Evolutionary conservation across 257 asterid genomes (phyloP).

Genomic region (Linderniella brevidens): DNA sequence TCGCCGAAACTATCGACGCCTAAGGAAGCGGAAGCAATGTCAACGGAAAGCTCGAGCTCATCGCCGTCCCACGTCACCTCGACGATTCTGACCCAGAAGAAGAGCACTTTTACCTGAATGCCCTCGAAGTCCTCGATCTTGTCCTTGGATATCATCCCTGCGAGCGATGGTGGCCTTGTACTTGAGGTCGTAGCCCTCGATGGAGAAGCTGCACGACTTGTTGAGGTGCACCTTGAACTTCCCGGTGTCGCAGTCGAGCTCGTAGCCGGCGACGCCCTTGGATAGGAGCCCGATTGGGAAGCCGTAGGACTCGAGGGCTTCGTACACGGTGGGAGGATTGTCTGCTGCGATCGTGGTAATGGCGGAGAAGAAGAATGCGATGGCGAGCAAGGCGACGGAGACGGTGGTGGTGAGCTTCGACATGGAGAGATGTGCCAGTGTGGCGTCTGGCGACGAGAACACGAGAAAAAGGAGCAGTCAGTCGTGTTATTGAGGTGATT

Average conservation of each 20-base stretch:
- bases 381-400: not conserved
- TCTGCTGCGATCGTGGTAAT: not conserved
- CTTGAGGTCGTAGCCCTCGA: slow-evolving; percentile 24
- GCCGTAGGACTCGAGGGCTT: slow-evolving; percentile 28
- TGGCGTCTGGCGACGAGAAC: too few relatives aligned
- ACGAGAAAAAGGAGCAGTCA: too few relatives aligned
- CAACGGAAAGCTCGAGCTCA: slow-evolving; percentile 31
- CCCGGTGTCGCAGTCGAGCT: slow-evolving; percentile 37
- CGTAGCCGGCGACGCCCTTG: slow-evolving; percentile 26
- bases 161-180: slow-evolving; percentile 28
- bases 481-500: too few relatives aligned
- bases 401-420: not conserved
- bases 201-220: slow-evolving; percentile 31
- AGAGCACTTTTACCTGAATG: slow-evolving; percentile 36
- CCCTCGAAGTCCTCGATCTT: slow-evolving; percentile 24
- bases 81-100: slow-evolving; percentile 31
- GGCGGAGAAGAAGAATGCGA: slow-evolving; percentile 1
- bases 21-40: slow-evolving; percentile 34
- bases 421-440: too few relatives aligned
- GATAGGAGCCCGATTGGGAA: slow-evolving; percentile 60
- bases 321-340: slow-evolving; percentile 20
- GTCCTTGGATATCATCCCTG: slow-evolving; percentile 24
- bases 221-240: slow-evolving; percentile 26
- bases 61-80: slow-evolving; percentile 24
- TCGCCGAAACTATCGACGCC: slow-evolving; percentile 23